These are phyloP conservation scores for Fulvia fulva DNA, from an alignment of 2,329 filamentous ascomycete species.

Conservation along the genomic window DNA sequence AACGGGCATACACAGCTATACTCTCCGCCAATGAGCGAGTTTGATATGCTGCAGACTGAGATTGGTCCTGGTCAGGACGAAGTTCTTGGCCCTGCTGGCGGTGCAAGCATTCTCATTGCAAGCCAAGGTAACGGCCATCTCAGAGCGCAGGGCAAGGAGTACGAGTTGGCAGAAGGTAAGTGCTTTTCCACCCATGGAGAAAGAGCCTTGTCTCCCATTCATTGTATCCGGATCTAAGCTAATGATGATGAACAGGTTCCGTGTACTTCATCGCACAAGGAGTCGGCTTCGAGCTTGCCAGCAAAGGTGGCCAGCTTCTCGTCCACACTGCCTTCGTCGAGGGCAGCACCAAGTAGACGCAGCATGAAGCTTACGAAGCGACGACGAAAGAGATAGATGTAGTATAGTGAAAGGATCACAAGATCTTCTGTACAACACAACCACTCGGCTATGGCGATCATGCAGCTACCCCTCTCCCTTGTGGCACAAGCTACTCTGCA, in stretches of 20 bases:
- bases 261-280: conserved; percentile 65
- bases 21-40: conserved; percentile 66
- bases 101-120: conserved; percentile 61
- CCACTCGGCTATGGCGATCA: neutral
- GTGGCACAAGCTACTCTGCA: neutral
- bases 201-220: too few species aligned
- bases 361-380: neutral
- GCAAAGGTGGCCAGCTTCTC: conserved; percentile 38
- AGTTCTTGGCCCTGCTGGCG: conserved; percentile 51
- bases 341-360: conserved; percentile 18
- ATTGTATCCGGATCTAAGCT: too few species aligned
- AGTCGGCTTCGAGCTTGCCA: conserved; percentile 45
- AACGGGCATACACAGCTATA: conserved; percentile 62
- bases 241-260: conserved; percentile 43
- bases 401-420: neutral
- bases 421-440: neutral
- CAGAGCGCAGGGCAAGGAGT: conserved; percentile 50
- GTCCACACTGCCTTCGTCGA: conserved; percentile 49
- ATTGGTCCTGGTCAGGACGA: conserved; percentile 59
- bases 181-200: too few species aligned
- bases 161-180: conserved; percentile 52
- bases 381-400: neutral
- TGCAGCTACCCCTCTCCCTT: neutral
- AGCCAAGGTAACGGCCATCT: conserved; percentile 57
- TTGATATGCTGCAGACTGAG: conserved; percentile 61